These are phyloP conservation scores for Aureobasidium melanogenum DNA, from an alignment of 2,329 filamentous ascomycete species.

Conservation along the genomic window DNA sequence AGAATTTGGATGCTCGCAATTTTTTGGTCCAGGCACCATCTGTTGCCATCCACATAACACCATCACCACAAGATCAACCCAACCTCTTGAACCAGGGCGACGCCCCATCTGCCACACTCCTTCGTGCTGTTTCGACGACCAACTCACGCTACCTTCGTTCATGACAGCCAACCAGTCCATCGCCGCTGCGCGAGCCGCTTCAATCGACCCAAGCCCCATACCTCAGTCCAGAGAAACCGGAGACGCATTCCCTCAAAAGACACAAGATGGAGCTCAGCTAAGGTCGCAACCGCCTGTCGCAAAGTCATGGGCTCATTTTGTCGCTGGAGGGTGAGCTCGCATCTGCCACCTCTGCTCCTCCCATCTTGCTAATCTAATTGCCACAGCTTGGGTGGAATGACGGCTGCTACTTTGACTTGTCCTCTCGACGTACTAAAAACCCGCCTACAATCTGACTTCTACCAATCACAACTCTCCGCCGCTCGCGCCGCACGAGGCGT, in stretches of 20 bases:
- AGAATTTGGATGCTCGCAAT: background rate
- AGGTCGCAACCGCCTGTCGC: conserved; percentile 34
- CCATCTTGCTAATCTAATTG: conserved; percentile 6
- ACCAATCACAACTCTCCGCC: conserved; percentile 71
- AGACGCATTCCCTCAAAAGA: conserved; percentile 42
- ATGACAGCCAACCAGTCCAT: conserved; percentile 13
- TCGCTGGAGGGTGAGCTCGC: conserved; percentile 67
- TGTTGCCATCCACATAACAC: background rate
- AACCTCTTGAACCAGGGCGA: too few relatives aligned
- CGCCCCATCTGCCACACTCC: background rate
- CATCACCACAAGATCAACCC: background rate
- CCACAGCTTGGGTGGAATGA: conserved; percentile 75
- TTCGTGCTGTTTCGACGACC: background rate
- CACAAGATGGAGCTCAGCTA: conserved; percentile 30
- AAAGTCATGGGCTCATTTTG: conserved; percentile 85
- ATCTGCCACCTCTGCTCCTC: background rate
- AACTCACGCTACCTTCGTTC: background rate
- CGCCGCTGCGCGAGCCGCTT: conserved; percentile 5
- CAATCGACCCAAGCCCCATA: conserved; percentile 13
- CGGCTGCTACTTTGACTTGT: conserved; percentile 82
- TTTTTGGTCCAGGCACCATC: background rate
- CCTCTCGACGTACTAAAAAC: conserved; percentile 93
- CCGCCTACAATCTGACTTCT: conserved; percentile 86
- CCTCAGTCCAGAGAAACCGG: conserved; percentile 54
- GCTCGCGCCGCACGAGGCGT: conserved; percentile 52